Evolutionary conservation across 805 yeast species (phyloP).

Genomic region (Torulaspora maleeae): DNA sequence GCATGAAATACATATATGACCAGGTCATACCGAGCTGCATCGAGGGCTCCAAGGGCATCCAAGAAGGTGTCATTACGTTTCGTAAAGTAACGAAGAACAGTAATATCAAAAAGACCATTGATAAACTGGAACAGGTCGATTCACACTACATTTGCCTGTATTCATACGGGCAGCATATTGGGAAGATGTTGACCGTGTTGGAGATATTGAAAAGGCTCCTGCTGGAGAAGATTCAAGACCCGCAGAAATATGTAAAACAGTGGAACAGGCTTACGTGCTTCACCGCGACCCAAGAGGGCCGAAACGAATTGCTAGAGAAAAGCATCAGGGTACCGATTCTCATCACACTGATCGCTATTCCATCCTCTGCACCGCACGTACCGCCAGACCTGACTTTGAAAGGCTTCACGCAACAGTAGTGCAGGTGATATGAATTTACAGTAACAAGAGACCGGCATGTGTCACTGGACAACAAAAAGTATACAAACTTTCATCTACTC

Average conservation of each 20-base stretch:
- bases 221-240: background rate
- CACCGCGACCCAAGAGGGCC: conserved; percentile 19
- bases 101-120: conserved; percentile 20
- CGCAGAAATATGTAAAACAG: conserved; percentile 11
- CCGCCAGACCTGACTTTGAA: background rate
- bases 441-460: conserved; percentile 13
- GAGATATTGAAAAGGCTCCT: conserved; percentile 23
- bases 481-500: conserved; percentile 1
- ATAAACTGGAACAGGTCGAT: conserved; percentile 10
- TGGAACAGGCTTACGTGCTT: conserved; percentile 26
- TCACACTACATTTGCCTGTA: conserved; percentile 16
- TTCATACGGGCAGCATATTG: conserved; percentile 30
- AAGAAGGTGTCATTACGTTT: conserved; percentile 4
- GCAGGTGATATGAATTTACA: background rate
- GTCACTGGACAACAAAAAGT: conserved; percentile 26
- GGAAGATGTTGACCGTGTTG: conserved; percentile 24
- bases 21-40: conserved; percentile 18
- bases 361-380: background rate
- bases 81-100: conserved; percentile 23
- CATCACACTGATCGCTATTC: conserved; percentile 10
- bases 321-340: conserved; percentile 24
- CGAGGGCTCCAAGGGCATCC: background rate
- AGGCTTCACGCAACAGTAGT: background rate
- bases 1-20: conserved; percentile 19
- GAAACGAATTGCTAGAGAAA: conserved; percentile 28